A percentile compares a stretch with the other conserved stretches of the same genome.
These are phyloP conservation scores for Euphorbia pulcherrima DNA, from an alignment of 345 rosid genomes.

Conservation along the genomic window DNA sequence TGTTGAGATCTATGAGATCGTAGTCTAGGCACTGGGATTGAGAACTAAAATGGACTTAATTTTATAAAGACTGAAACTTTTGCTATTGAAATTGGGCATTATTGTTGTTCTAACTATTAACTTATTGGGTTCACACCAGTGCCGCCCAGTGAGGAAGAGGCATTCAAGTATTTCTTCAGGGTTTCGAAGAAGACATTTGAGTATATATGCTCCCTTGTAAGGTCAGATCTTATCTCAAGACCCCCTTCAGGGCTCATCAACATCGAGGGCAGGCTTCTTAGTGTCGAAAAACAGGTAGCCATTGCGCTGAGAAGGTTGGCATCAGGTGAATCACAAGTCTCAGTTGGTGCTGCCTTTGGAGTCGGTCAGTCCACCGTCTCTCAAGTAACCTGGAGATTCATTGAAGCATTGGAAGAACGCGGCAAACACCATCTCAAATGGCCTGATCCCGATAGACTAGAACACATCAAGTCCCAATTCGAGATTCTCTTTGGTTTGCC, in stretches of 20 bases:
- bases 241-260: constrained; percentile 95
- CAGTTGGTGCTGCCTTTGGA: constrained; percentile 83
- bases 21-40: neutral
- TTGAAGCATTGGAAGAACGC: constrained; percentile 91
- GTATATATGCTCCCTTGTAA: constrained; percentile 79
- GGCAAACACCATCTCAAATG: constrained; percentile 83
- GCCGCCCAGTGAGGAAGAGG: constrained; percentile 67
- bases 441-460: constrained; percentile 60
- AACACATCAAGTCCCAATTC: constrained; percentile 64
- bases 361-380: constrained; percentile 98
- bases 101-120: too few relatives aligned
- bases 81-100: constrained; percentile 2
- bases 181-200: constrained; percentile 76
- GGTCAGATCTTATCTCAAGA: constrained; percentile 82
- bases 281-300: constrained; percentile 96
- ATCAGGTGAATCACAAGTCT: constrained; percentile 95
- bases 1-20: neutral
- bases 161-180: constrained; percentile 87
- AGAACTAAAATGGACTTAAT: neutral
- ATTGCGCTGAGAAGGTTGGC: constrained; percentile 84
- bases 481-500: constrained; percentile 66
- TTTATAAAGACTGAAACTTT: neutral
- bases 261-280: constrained; percentile 93
- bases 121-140: constrained; percentile 33
- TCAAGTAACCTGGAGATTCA: constrained; percentile 96